Evolutionary conservation across 768 basidiomycete genomes (phyloP), one percentile per base, ranked within the genome.

Genomic region (Suillus fuscotomentosus): DNA sequence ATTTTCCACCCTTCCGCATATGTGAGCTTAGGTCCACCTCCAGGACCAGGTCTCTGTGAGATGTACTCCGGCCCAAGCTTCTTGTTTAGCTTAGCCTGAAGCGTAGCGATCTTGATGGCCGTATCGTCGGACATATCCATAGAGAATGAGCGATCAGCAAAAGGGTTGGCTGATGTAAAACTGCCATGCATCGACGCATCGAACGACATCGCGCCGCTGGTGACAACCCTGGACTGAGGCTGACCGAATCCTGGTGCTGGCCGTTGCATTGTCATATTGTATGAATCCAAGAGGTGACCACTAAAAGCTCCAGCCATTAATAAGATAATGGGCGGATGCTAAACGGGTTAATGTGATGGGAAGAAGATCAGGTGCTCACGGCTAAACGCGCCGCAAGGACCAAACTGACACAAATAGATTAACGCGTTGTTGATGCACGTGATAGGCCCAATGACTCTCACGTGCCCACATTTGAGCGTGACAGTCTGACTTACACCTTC

Each of bases 1-100:
- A 95, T 89, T 78, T 94, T 96, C 97, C 97, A 99, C 0, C 97
- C 97, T 73, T 99, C 97, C 1, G 91, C 90, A 72, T 99, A 98
- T 17, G 91, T 95, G 54, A 99, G 80, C 75, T 96, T 97, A 17
- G 86, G 84, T 4, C 92, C 93, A 48, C 90, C 91, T 20, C 89
- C 91, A 2, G 93, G 94, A 5, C 97, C 96, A 8, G 92, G 90
- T 17, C 97, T 83, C 67, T 90, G 89, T 3, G 92, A 94, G 62
- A 99, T 85, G 71, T 86, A 97, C 78, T 99, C 97, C 1, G 97
- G 97, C 3, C 97, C 97, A 22, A 99, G 88, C 69, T 90, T 92
- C 77, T 88, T 89, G 71, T 91, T 83, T 38, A 99, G 82, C 73
- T 94, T 92, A 14, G 84, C 87, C 72, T 97, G 94, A 2, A 97